Percentiles rank a stretch among this genome's conserved stretches.
phyloP scores from a whole-genome alignment of 2,329 filamentous ascomycete genomes.

The Trichoderma gracile region DNA sequence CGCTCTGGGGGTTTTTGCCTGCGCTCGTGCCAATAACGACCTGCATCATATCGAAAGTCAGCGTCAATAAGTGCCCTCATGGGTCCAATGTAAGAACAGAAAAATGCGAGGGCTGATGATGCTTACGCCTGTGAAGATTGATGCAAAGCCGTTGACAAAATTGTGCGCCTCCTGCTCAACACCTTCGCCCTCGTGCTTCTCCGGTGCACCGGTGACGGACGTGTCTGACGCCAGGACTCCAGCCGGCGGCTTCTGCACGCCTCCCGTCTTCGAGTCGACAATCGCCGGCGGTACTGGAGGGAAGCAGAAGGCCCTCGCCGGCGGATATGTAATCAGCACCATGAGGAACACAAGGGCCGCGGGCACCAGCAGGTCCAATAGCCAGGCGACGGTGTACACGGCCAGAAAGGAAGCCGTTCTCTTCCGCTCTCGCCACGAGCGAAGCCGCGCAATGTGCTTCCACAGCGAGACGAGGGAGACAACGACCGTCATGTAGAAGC shows the following conservation, averaged over 20 bases:
- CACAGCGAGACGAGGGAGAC: conserved; percentile 64
- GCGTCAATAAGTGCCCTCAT: not conserved
- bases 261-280: conserved; percentile 68
- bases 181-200: conserved; percentile 80
- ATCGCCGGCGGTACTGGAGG: conserved; percentile 75
- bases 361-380: conserved; percentile 69
- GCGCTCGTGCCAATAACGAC: conserved; percentile 74
- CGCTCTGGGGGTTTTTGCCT: conserved; percentile 71
- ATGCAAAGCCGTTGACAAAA: conserved; percentile 68
- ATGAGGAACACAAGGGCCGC: conserved; percentile 60
- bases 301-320: conserved; percentile 64
- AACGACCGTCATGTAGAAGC: conserved; percentile 78
- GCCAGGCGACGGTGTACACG: conserved; percentile 66
- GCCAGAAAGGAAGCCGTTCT: conserved; percentile 64
- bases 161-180: conserved; percentile 82
- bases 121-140: conserved; percentile 40
- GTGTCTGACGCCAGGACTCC: conserved; percentile 75
- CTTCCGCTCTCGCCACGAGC: conserved; percentile 75
- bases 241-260: conserved; percentile 73
- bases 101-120: too few relatives aligned
- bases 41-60: conserved; percentile 43
- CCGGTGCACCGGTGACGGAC: conserved; percentile 76
- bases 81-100: not conserved
- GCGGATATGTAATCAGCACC: conserved; percentile 65
- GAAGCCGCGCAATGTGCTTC: conserved; percentile 74